Evolutionary conservation across 495 filamentous ascomycete genomes (phyloP), one percentile per base, ranked within the genome.

Genomic region (Penicillium atrosanguineum): DNA sequence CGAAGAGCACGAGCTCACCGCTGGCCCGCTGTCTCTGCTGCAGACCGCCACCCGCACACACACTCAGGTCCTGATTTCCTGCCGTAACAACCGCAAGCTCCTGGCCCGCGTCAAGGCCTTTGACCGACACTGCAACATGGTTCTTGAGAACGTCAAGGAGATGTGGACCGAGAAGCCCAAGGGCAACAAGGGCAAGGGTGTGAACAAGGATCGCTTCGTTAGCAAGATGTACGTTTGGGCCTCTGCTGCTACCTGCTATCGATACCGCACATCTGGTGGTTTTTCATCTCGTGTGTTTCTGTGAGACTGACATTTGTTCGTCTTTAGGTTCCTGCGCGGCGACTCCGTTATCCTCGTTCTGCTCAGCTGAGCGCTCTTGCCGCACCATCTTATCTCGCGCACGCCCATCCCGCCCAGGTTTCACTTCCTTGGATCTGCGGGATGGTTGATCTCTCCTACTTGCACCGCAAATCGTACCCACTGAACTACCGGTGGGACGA

Each of bases 111-210:
- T 92, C 50, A 91, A 91, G 74, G 88, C 88, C 11, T 92, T 91
- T 69, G 92, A 97, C 72, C 84, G 94, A 59, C 95, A 97, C 76
- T 92, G 90, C 78, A 95, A 95, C 75, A 95, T 95, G 91, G 88
- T 96, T n/a, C 75, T 95, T 31, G 91, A 96, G 82, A 95, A 95
- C 60, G 90, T 93, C 34, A 98, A 97, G 79, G 94, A 98, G 79
- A 97, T 98, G 91, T 98, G 94, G 94, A 96, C 91, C 6, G 94
- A 98, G 76, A 91, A 86, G 49, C 92, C 94, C 34, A 83, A 89
- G 57, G 90, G 90, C 23, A 88, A 89, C 76, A 92, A 91, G 75
- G 90, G 93, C 48, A 83, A 87, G 69, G 87, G 90, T 29, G 88
- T 96, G 36, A 97, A 98, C 75, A 97, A 97, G 82, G 94, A 98